Percentiles rank a stretch among this genome's conserved stretches.
phyloP scores from a whole-genome alignment of 176 grass and related monocot species.

The Tillandsia leiboldiana region DNA sequence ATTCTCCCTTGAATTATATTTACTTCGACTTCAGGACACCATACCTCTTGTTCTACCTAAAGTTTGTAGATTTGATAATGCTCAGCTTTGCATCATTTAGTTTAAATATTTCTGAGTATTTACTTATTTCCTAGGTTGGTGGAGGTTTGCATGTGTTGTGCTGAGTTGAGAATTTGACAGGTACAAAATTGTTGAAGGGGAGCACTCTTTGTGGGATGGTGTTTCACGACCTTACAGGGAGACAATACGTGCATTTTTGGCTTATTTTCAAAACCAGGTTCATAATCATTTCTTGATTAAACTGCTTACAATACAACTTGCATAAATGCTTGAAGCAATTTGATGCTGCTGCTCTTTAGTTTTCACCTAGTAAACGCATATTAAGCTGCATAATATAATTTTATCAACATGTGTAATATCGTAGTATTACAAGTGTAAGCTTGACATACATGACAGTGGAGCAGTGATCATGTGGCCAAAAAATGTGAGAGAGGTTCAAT shows the following conservation, averaged over 20 bases:
- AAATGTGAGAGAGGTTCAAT: not conserved
- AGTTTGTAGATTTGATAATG: not conserved
- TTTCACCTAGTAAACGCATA: too few species aligned
- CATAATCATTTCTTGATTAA: conserved; percentile 14
- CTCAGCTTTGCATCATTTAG: not conserved
- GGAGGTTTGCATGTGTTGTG: not conserved
- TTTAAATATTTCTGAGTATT: not conserved
- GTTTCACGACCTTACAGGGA: conserved; percentile 90
- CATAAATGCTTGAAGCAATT: not conserved
- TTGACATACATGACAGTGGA: too few species aligned
- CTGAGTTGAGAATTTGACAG: conserved; percentile 36
- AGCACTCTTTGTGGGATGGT: conserved; percentile 84
- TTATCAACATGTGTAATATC: too few species aligned
- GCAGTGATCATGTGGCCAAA: too few species aligned
- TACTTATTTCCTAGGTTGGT: conserved; percentile 2
- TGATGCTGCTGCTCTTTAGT: too few species aligned
- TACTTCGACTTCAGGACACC: not conserved
- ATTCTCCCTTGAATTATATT: not conserved
- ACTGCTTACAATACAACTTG: not conserved
- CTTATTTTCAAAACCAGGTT: conserved; percentile 89
- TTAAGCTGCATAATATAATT: not conserved
- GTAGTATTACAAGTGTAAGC: too few species aligned
- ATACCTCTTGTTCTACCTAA: not conserved
- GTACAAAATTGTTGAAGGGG: conserved; percentile 85
- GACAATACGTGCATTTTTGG: conserved; percentile 88